Base-by-base conservation (phyloP, 441 rosid genomes). In the Jatropha multifida region DNA sequence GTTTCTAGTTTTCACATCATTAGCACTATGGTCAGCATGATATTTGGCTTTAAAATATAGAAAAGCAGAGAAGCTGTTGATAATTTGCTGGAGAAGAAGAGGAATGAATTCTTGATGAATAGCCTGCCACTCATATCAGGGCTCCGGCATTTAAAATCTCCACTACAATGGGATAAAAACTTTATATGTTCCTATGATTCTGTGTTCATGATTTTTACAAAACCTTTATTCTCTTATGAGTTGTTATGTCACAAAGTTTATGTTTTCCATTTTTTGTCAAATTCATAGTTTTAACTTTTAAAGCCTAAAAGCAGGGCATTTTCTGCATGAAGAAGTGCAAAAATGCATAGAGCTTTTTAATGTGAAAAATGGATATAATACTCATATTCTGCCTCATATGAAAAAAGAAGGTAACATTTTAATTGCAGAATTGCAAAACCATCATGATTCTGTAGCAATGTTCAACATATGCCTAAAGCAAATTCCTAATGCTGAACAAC, bases 401-500 rank as follows among this genome's bases (percentile, higher is more conserved):
- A 8, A 42, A 61, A 41, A 59, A 7, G 14, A 2, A n/a, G 3
- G 44, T 23, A 72, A 15, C 40, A 61, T 18, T 63, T 62, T 32
- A 49, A 48, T 20, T 3, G 51, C 51, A 42, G 51, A 11, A 40
- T 8, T 18, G 51, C 65, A 62, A 40, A 48, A 46, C 27, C 27
- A 49, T 18, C 59, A 27, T 12, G 7, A 63, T 37, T 18, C 32
- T 23, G 40, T 13, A 18, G 32, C 61, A 62, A 37, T 49, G 37
- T 37, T 37, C 75, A 61, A 14, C 65, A 61, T 3, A 63, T n/a
- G 52, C 18, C 37, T 13, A 14, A 10, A 54, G 20, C 42, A 67
- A 75, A 73, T 12, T 67, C 58, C 59, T 3, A 37, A 52, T 49
- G 55, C 74, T 14, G 41, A 63, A 62, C 18, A 11, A 46, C 13